Conservation (phyloP, 306 rosid genomes). For the Vachellia pachyceras region DNA sequence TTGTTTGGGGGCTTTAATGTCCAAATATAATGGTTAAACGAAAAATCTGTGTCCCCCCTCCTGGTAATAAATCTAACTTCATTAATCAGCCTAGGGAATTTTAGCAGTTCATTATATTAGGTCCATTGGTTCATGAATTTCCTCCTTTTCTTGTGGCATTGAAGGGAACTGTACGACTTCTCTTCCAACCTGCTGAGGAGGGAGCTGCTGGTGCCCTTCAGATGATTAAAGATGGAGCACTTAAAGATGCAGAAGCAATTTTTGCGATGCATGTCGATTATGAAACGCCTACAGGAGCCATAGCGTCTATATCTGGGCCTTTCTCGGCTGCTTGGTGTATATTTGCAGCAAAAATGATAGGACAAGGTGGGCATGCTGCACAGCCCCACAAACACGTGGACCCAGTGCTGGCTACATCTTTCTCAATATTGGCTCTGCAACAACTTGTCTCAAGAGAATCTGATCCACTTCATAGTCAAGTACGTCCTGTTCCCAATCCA, state of each 20-base stretch:
- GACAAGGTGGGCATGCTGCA: constrained; percentile 74
- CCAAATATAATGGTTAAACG: neutral
- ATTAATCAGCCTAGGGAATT: neutral
- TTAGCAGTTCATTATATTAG: neutral
- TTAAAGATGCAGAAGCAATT: constrained; percentile 68
- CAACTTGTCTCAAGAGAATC: constrained; percentile 75
- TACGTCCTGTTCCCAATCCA: constrained; percentile 38
- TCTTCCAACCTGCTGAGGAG: constrained; percentile 89
- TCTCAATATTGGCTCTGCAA: constrained; percentile 70
- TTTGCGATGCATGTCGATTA: constrained; percentile 56
- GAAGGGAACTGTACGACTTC: constrained; percentile 79
- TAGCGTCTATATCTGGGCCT: constrained; percentile 61
- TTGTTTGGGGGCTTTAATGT: neutral
- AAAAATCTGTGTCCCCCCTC: neutral
- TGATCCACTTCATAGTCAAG: constrained; percentile 70
- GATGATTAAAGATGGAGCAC: constrained; percentile 68
- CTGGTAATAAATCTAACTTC: neutral
- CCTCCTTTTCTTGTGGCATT: constrained; percentile 29
- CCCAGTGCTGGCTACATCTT: constrained; percentile 71
- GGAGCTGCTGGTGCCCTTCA: constrained; percentile 62
- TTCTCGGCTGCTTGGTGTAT: constrained; percentile 59
- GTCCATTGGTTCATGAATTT: neutral
- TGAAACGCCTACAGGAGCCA: constrained; percentile 55
- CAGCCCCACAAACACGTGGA: constrained; percentile 55
- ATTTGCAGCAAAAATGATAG: constrained; percentile 61